Conservation (phyloP, 2,329 filamentous ascomycete genomes). For the Colletotrichum melonis region DNA sequence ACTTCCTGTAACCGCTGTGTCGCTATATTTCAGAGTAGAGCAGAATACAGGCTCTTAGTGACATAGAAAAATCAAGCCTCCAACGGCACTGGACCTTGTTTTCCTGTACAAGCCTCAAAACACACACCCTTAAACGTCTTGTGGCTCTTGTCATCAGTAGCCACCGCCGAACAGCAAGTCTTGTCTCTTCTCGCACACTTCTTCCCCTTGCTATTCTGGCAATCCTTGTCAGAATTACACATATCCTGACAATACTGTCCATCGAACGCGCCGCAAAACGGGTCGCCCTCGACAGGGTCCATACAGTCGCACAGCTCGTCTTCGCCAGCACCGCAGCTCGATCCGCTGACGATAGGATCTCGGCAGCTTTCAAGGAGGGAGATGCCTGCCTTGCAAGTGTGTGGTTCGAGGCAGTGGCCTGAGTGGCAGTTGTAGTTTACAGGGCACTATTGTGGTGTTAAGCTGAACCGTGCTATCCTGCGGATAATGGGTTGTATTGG, state of each 20-base stretch:
- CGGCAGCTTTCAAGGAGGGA: not conserved
- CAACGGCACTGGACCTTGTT: not conserved
- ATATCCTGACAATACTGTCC: not conserved
- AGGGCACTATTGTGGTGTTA: no score
- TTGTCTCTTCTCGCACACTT: not conserved
- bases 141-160: not conserved
- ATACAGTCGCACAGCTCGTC: not conserved
- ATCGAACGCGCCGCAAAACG: not conserved
- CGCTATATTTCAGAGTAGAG: no score
- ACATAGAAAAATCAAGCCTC: no score
- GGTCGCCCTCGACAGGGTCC: not conserved
- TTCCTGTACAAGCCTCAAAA: not conserved
- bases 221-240: not conserved
- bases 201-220: not conserved
- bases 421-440: not conserved
- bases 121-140: not conserved
- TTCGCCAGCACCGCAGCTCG: not conserved
- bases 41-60: accelerated
- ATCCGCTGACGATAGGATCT: not conserved
- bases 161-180: not conserved
- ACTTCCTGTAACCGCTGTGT: no score
- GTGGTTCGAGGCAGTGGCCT: not conserved
- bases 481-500: no score
- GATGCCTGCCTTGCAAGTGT: not conserved
- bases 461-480: no score